Evolutionary conservation across 805 yeast genomes (phyloP), one percentile per base, ranked within the genome.

Genomic region (Hanseniaspora pseudoguilliermondii): DNA sequence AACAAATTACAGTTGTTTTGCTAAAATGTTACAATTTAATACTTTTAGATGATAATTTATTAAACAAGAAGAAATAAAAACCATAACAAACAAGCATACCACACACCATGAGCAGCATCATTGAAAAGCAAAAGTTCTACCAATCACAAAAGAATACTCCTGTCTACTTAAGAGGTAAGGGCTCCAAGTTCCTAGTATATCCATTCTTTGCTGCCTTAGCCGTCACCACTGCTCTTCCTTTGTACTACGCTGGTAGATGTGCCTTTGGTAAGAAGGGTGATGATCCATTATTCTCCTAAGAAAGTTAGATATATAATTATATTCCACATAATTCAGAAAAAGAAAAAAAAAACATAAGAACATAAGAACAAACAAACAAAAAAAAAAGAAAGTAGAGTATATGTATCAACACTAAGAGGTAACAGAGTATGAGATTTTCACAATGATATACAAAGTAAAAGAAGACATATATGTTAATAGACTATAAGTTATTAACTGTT

Each of bases 151-250:
- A 44, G 23, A 69, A 73, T 55, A 80, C 80, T 68, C 83, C 83
- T 63, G 69, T 79, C 64, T 80, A 79, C 81, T 65, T 71, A 73
- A 74, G 76, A 73, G 79, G 77, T 69, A 84, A 84, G 66, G 78
- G 81, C 67, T 79, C 93, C 62, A 84, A 84, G 72, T 73, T 76
- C 64, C 71, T 82, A 68, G 77, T 86, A 62, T 82, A 81, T 73
- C 95, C 95, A 67, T 86, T 81, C 78, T 83, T 77, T 74, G 86
- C 86, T 60, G 74, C 82, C 59, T 82, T 86, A 70, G 73, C 86
- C 56, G 75, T 83, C 59, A 74, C 86, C 60, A 79, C 86, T 52
- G 75, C 75, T 58, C 77, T 79, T 59, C 84, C 93, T 59, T 74
- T 83, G 63, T 79, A 72, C 74, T 84, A 81, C 77, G 69, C 81